Percentiles rank a stretch among this genome's conserved stretches.
These are phyloP conservation scores for Suhomyces kunorum DNA, from an alignment of 1,139 yeast genomes.

Conservation along the genomic window DNA sequence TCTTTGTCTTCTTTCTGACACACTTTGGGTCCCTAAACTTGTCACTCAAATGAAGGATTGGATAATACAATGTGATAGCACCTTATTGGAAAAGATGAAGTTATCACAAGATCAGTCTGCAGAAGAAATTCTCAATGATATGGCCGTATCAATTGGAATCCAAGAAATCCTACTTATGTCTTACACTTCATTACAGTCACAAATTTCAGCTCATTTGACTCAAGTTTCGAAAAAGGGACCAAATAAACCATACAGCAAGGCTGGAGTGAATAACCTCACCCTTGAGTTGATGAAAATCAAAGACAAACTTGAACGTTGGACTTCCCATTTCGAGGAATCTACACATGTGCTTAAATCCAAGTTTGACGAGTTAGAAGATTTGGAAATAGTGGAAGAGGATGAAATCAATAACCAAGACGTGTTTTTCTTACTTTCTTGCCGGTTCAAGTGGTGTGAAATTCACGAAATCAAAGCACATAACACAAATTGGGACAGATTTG, in stretches of 20 bases:
- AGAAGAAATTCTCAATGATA: conserved; percentile 1
- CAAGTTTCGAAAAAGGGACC: conserved; percentile 21
- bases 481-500: conserved; percentile 34
- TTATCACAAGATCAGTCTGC: neutral
- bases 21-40: conserved; percentile 31
- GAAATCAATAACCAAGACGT: neutral
- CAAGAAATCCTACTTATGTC: conserved; percentile 61
- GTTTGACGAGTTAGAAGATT: neutral
- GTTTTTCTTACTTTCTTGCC: conserved; percentile 11
- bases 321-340: conserved; percentile 21
- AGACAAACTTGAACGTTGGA: conserved; percentile 46
- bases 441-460: conserved; percentile 41
- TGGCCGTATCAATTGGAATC: conserved; percentile 32
- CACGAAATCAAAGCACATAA: conserved; percentile 35
- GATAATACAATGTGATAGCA: conserved; percentile 36
- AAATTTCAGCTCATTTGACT: conserved; percentile 23
- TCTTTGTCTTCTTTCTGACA: conserved; percentile 24
- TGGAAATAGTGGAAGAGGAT: neutral
- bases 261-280: conserved; percentile 31
- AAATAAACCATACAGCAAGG: conserved; percentile 24
- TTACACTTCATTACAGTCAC: conserved; percentile 36
- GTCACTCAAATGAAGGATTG: conserved; percentile 31
- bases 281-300: conserved; percentile 40
- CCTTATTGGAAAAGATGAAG: conserved; percentile 16
- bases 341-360: neutral